Percentiles rank a stretch among this genome's conserved stretches.
These are phyloP conservation scores for Podila clonocystis DNA, from an alignment of 192 early-diverging fungal genomes.

Conservation along the genomic window DNA sequence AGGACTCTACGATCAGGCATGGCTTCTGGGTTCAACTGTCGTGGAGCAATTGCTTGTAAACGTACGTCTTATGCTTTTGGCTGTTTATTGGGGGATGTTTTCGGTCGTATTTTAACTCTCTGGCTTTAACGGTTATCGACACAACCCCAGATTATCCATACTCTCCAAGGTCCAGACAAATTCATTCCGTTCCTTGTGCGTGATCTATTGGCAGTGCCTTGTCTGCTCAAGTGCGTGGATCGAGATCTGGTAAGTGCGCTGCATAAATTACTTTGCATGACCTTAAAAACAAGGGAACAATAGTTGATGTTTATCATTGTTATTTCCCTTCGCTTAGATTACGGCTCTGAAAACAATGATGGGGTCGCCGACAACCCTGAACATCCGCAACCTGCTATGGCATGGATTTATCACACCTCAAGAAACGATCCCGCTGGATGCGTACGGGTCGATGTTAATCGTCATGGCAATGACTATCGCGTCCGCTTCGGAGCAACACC, in stretches of 20 bases:
- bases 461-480: constrained; percentile 33
- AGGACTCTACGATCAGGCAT: constrained; percentile 26
- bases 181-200: constrained; percentile 37
- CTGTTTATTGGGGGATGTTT: neutral
- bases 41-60: constrained; percentile 39
- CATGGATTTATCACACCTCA: constrained; percentile 41
- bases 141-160: constrained; percentile 14
- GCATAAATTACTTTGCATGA: neutral
- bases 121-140: neutral
- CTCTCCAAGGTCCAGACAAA: constrained; percentile 26
- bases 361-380: constrained; percentile 37
- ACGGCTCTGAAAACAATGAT: constrained; percentile 20
- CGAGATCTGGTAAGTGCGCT: constrained; percentile 10
- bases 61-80: constrained; percentile 13
- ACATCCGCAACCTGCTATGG: constrained; percentile 45
- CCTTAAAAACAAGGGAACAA: neutral
- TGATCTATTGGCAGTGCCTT: constrained; percentile 24
- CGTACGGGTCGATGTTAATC: constrained; percentile 42
- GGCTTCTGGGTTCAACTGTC: constrained; percentile 41
- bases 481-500: neutral
- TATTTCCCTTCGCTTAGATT: constrained; percentile 6
- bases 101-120: neutral
- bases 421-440: constrained; percentile 33
- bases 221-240: constrained; percentile 21
- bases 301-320: neutral